Conservation (phyloP, 2,329 filamentous ascomycete genomes). For the Didymella exigua region DNA sequence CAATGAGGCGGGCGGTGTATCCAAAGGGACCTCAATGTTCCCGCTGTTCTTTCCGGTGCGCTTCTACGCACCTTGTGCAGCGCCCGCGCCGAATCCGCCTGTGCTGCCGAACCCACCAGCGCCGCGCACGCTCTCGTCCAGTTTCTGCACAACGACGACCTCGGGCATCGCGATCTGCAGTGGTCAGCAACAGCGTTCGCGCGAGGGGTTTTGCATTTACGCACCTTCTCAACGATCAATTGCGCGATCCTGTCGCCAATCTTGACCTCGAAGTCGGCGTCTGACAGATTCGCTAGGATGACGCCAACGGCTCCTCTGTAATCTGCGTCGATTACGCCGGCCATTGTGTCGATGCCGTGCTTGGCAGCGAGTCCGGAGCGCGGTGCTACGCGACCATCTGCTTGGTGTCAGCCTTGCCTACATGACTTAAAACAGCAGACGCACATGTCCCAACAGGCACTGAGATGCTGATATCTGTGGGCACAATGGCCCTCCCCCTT, state of each 20-base stretch:
- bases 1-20: background rate
- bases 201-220: conserved; percentile 8
- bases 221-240: conserved; percentile 82
- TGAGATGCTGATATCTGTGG: conserved; percentile 89
- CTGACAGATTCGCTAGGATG: conserved; percentile 89
- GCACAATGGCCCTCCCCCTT: conserved; percentile 82
- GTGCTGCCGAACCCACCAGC: conserved; percentile 66
- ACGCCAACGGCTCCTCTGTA: conserved; percentile 95
- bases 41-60: background rate
- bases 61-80: background rate
- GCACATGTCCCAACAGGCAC: conserved; percentile 88
- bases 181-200: conserved; percentile 14
- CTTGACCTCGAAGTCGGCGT: conserved; percentile 79
- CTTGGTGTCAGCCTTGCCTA: conserved; percentile 1
- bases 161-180: conserved; percentile 84
- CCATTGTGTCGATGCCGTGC: conserved; percentile 94
- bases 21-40: background rate
- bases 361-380: conserved; percentile 91
- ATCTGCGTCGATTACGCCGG: conserved; percentile 96
- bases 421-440: conserved; percentile 41
- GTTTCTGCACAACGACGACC: conserved; percentile 83
- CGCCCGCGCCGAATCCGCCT: conserved; percentile 41
- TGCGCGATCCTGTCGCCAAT: conserved; percentile 92
- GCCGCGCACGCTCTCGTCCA: conserved; percentile 89
- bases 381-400: conserved; percentile 87